Percentiles rank a stretch among this genome's conserved stretches.
Evolutionary conservation across 768 basidiomycete genomes (phyloP).

Genomic region (Tricholoma bakamatsutake): DNA sequence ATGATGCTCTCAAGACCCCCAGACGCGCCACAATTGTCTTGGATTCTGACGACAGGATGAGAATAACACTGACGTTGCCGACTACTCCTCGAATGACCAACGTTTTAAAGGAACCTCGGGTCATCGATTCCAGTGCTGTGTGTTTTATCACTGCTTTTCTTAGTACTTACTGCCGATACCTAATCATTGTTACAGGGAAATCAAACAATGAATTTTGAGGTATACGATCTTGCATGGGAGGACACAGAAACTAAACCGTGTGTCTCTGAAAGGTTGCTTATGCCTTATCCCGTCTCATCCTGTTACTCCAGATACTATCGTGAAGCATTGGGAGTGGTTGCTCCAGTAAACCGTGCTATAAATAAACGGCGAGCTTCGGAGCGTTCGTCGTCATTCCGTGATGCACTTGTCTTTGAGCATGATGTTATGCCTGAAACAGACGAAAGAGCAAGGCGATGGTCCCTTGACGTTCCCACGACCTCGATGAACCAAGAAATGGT

Average conservation of each 20-base stretch:
- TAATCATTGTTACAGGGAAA: neutral
- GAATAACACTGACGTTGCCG: neutral
- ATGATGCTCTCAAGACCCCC: neutral
- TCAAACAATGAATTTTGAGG: neutral
- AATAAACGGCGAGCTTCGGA: constrained; percentile 2
- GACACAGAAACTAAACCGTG: neutral
- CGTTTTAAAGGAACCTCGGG: neutral
- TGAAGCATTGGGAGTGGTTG: neutral
- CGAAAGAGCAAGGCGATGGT: constrained; percentile 24
- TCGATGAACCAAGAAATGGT: constrained; percentile 33
- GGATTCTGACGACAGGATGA: neutral
- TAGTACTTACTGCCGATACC: neutral
- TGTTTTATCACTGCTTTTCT: neutral
- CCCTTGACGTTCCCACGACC: constrained; percentile 26
- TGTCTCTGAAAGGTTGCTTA: neutral
- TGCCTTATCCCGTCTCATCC: neutral
- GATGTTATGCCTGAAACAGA: constrained; percentile 26
- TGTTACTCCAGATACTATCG: neutral
- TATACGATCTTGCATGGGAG: neutral
- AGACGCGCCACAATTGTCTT: neutral
- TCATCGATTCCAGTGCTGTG: neutral
- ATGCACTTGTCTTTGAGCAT: constrained; percentile 29
- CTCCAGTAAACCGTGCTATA: neutral
- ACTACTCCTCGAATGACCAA: neutral
- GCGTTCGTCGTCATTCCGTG: constrained; percentile 16